Base-by-base conservation (phyloP, 2,329 filamentous ascomycete genomes). In the Lasiodiplodia gonubiensis region DNA sequence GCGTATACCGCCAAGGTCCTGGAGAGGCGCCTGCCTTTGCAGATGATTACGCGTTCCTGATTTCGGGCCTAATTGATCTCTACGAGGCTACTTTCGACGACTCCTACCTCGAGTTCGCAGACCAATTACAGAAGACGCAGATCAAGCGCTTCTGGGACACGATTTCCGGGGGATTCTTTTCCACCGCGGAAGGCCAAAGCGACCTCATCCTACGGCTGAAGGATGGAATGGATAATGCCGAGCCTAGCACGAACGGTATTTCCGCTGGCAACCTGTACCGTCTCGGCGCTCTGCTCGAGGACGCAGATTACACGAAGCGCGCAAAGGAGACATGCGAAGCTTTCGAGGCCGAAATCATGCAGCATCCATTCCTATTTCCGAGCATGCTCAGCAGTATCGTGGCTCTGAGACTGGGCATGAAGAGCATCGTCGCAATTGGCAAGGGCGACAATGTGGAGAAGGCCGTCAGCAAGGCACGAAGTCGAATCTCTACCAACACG, bases 41-140 rank as follows among this genome's bases (percentile, higher is more conserved):
- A 1, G 95, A 98, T 73, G 95, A 99, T 80, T 98, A 98, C 75
- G 93, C 94, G 2, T 97, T 94, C 77, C 78, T 98, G 49, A 91
- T 93, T 60, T 88, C 90, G 60, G 94, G 93, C 0, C 83, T 97
- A 1, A 82, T 98, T 67, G 90, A 94, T 71, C 86, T 98, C 33
- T 96, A 96, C 75, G 90, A 94, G 76, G 87, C 90, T 0, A 97
- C 92, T 0, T 90, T 90, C 69, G 89, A 97, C 67, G 89, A 90
- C 70, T 80, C 82, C 52, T 92, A 91, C 80, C 83, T 97, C 4
- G 82, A 90, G 69, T 97, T 94, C 84, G 94, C 94, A 0, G 90
- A 94, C 73, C 84, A 86, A 25, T 81, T 99, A 18, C 94, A 98
- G 80, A 83, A 90, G 88, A 82, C 79, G 83, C 92, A 98, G 78